A percentile compares a stretch with the other conserved stretches of the same genome.
These are phyloP conservation scores for Debaryomycetaceae sp. DNA, from an alignment of 1,139 yeast genomes.

Conservation along the genomic window DNA sequence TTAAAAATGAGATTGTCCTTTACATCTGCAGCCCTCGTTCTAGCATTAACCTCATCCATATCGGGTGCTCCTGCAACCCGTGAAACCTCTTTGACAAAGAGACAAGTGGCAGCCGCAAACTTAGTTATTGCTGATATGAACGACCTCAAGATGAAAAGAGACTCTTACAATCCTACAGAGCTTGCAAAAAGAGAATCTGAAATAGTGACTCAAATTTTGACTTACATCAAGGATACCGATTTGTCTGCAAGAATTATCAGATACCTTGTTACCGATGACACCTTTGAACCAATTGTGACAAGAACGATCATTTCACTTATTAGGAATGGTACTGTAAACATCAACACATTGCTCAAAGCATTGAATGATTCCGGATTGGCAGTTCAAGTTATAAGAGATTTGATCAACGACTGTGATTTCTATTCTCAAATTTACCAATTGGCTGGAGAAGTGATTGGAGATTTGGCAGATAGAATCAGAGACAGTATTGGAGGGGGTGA, in stretches of 20 bases:
- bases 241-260: slow-evolving; percentile 37
- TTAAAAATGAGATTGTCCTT: slow-evolving; percentile 28
- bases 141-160: slow-evolving; percentile 29
- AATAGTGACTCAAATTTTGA: slow-evolving; percentile 43
- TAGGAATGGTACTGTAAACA: slow-evolving; percentile 32
- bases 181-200: slow-evolving; percentile 36
- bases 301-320: slow-evolving; percentile 27
- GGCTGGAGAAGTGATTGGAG: slow-evolving; percentile 28
- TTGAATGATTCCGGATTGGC: slow-evolving; percentile 46
- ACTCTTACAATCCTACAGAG: slow-evolving; percentile 19
- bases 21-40: slow-evolving; percentile 28
- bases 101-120: slow-evolving; percentile 27
- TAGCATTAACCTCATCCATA: slow-evolving; percentile 30
- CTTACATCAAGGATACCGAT: slow-evolving; percentile 35
- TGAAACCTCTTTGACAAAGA: slow-evolving; percentile 22
- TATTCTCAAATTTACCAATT: slow-evolving; percentile 39
- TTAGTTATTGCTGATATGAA: slow-evolving; percentile 27
- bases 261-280: slow-evolving; percentile 31
- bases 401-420: slow-evolving; percentile 40
- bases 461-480: slow-evolving; percentile 28
- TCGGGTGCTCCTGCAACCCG: slow-evolving; percentile 29
- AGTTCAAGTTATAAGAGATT: slow-evolving; percentile 32
- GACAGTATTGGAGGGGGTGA: slow-evolving; percentile 17
- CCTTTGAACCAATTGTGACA: slow-evolving; percentile 28
- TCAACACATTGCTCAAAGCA: slow-evolving; percentile 38